phyloP scores from a whole-genome alignment of 2,329 filamentous ascomycete species.

The Aspergillus nomiae region DNA sequence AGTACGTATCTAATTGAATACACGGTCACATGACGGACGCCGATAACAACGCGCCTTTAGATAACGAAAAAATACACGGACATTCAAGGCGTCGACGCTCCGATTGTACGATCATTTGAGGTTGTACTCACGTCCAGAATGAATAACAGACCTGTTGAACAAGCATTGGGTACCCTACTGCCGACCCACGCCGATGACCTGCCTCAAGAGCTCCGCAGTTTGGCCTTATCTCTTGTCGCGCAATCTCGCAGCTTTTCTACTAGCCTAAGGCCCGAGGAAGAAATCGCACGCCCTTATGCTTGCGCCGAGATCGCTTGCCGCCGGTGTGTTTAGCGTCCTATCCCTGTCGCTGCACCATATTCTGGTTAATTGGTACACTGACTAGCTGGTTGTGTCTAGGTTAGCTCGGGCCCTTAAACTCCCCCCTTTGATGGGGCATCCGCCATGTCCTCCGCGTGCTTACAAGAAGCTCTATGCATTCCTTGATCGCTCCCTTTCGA shows the following conservation, averaged over 20 bases:
- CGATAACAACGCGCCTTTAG: not conserved
- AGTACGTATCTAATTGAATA: not conserved
- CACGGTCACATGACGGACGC: slow-evolving; percentile 14
- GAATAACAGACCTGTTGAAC: slow-evolving; percentile 71
- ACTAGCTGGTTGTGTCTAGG: slow-evolving; percentile 45
- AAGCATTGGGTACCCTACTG: slow-evolving; percentile 71
- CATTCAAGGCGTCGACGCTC: not conserved
- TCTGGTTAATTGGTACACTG: not conserved
- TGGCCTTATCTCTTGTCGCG: slow-evolving; percentile 72
- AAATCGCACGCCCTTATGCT: slow-evolving; percentile 80
- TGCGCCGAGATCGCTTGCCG: slow-evolving; percentile 91
- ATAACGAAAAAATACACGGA: not conserved
- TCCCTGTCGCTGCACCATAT: not conserved
- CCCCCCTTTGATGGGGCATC: slow-evolving; percentile 72
- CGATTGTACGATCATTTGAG: not conserved
- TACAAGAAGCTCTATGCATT: slow-evolving; percentile 85
- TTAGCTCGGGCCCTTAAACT: slow-evolving; percentile 76
- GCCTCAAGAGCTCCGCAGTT: slow-evolving; percentile 68
- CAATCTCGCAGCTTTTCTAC: slow-evolving; percentile 78
- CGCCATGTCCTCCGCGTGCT: slow-evolving; percentile 75
- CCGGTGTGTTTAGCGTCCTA: slow-evolving; percentile 53
- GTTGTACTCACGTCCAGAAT: slow-evolving; percentile 47
- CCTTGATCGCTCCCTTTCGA: slow-evolving; percentile 68
- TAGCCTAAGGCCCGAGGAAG: slow-evolving; percentile 80
- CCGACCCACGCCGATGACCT: slow-evolving; percentile 70